Conservation (phyloP, 768 basidiomycete species). For the Asterophora lycoperdoides region DNA sequence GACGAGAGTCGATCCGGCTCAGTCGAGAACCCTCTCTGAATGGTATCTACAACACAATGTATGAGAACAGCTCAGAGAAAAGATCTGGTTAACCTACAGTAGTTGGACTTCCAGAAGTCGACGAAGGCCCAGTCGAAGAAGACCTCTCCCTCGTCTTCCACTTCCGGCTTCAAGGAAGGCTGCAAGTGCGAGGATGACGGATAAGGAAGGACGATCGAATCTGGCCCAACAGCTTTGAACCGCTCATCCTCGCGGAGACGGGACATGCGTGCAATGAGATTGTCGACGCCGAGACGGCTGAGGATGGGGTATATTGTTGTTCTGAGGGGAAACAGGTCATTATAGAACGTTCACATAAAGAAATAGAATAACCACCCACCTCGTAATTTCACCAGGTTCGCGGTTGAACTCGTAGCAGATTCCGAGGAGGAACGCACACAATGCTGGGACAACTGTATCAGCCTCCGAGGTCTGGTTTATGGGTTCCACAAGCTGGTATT, state of each 20-base stretch:
- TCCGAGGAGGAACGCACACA: slow-evolving; percentile 89
- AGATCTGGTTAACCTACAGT: slow-evolving; percentile 54
- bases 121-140: slow-evolving; percentile 99
- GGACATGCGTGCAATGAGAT: slow-evolving; percentile 80
- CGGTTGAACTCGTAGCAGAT: slow-evolving; percentile 96
- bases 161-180: slow-evolving; percentile 32
- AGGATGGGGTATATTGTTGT: slow-evolving; percentile 87
- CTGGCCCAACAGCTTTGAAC: slow-evolving; percentile 87
- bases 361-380: slow-evolving; percentile 43
- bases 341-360: neutral
- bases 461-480: slow-evolving; percentile 86
- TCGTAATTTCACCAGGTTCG: slow-evolving; percentile 92
- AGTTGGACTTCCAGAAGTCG: slow-evolving; percentile 98
- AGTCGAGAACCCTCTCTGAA: slow-evolving; percentile 67
- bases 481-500: slow-evolving; percentile 75
- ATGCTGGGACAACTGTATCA: slow-evolving; percentile 82
- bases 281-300: slow-evolving; percentile 85
- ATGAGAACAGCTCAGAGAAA: neutral
- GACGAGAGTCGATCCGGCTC: slow-evolving; percentile 65
- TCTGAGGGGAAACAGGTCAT: slow-evolving; percentile 34
- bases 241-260: slow-evolving; percentile 89
- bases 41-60: slow-evolving; percentile 47
- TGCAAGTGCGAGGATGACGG: slow-evolving; percentile 35
- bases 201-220: slow-evolving; percentile 64
- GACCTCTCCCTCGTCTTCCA: slow-evolving; percentile 70